Evolutionary conservation across 1,284 basidiomycete genomes (phyloP).

Genomic region (Microstroma glucosiphilum): DNA sequence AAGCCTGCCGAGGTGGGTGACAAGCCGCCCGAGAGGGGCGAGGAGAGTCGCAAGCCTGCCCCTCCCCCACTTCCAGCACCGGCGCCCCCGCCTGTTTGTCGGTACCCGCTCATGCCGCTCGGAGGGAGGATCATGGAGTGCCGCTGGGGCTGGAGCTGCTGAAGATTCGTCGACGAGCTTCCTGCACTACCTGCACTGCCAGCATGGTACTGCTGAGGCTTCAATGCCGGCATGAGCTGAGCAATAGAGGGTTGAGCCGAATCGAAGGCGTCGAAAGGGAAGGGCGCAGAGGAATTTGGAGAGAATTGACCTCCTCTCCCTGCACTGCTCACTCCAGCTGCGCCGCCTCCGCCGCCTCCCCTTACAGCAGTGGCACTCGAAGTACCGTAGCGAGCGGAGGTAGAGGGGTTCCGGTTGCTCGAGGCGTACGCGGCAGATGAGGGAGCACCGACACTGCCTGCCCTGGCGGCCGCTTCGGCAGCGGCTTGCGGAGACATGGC

Average conservation of each 20-base stretch:
- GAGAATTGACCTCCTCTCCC: no score
- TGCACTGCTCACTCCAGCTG: not conserved
- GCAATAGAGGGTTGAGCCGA: slow-evolving; percentile 12
- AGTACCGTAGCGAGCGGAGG: not conserved
- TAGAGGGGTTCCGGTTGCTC: not conserved
- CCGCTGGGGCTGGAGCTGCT: not conserved
- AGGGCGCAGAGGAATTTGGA: not conserved
- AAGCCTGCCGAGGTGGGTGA: no score
- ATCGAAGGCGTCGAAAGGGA: slow-evolving; percentile 15
- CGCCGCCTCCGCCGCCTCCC: not conserved
- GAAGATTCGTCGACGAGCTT: not conserved
- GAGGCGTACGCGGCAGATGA: slow-evolving; percentile 12
- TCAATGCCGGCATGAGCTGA: slow-evolving; percentile 15
- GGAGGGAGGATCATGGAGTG: not conserved
- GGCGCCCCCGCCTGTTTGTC: no score
- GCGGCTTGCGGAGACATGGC: not conserved
- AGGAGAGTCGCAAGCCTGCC: not conserved
- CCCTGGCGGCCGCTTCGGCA: not conserved
- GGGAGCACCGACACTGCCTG: slow-evolving; percentile 7
- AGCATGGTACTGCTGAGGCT: slow-evolving; percentile 16
- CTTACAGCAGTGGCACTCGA: not conserved
- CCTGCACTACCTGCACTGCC: not conserved
- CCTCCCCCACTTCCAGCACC: not conserved
- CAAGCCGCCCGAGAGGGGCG: not conserved
- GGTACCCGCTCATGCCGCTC: not conserved